phyloP scores from a whole-genome alignment of 306 rosid species.

The Styphnolobium japonicum region DNA sequence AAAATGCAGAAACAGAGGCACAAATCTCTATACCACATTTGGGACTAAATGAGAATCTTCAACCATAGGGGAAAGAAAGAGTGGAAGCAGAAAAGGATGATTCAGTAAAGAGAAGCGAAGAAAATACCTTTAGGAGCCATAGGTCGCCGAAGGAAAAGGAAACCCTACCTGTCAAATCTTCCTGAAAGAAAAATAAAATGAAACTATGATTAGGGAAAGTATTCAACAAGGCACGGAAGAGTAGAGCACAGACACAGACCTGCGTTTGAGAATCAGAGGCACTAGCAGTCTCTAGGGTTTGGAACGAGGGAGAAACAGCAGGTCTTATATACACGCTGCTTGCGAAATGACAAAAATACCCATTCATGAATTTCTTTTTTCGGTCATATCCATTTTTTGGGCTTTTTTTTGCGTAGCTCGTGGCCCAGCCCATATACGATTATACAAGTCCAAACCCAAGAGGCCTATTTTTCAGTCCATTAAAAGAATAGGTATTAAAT shows the following conservation, averaged over 20 bases:
- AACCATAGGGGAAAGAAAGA: neutral
- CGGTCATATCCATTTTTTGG: no score
- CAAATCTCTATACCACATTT: neutral
- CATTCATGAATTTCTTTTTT: neutral
- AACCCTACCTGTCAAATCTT: slow-evolving; percentile 13
- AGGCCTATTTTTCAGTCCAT: neutral
- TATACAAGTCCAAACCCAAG: neutral
- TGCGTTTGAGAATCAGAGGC: neutral
- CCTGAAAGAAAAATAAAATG: slow-evolving; percentile 2
- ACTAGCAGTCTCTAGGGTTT: slow-evolving; percentile 30
- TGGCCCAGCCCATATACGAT: neutral
- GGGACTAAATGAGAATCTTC: neutral
- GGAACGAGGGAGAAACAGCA: neutral
- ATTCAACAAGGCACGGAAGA: neutral
- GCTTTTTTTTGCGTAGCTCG: no score
- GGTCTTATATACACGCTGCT: neutral
- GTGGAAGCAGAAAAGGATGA: neutral
- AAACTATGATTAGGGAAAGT: neutral
- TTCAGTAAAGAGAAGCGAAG: neutral
- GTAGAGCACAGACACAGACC: neutral
- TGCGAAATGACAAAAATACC: neutral
- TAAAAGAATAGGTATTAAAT: neutral
- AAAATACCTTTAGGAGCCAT: slow-evolving; percentile 79
- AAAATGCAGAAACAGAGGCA: neutral
- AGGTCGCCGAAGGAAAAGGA: slow-evolving; percentile 14